Base-by-base conservation (phyloP, 2,329 filamentous ascomycete species). In the Calonectria leucothoes region DNA sequence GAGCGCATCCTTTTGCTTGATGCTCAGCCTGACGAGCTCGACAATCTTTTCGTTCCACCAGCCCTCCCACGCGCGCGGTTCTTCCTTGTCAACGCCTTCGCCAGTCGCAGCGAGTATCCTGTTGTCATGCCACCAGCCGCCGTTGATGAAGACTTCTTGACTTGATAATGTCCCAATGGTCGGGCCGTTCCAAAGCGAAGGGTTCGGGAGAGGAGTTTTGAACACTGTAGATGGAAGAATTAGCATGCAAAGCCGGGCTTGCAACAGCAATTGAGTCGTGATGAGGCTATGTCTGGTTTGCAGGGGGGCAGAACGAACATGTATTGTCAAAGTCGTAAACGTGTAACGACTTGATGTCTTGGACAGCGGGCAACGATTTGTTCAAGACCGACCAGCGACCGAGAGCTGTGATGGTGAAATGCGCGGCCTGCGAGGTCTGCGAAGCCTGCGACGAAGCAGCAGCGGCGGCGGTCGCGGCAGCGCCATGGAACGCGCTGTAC, bases 291-390 rank as follows among this genome's bases (percentile, higher is more conserved):
- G 51, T 35, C 35, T 67, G 51, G n/a, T 6, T 25, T 27, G 51
- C 23, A n/a, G 42, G 4, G 42, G 4, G 59, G 25, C 25, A 27
- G 29, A 29, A 76, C 93, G 83, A 87, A 96, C 94, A 87, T 45
- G 96, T 98, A 82, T 99, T 98, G 85, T 99, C 97, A 84, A 98
- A 99, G 84, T 99, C 97, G 86, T 98, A 98, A 78, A 99, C 91
- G 82, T 98, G 96, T 66, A 99, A 92, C 11, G 92, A 87, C 82
- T 91, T 95, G 84, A 98, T 93, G 69, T 91, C 88, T 51, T 93
- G 88, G 14, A 92, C 88, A 37, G 91, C 90, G 91, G 95, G 94
- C 39, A 97, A 88, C 74, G 93, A 90, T 81, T 91, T 93, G 81
- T 92, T 92, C 74, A 93, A 87, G 78, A 95, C 92, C 49, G 95